phyloP scores from a whole-genome alignment of 352 stramenopile genomes.

The Globisporangium barbulae region DNA sequence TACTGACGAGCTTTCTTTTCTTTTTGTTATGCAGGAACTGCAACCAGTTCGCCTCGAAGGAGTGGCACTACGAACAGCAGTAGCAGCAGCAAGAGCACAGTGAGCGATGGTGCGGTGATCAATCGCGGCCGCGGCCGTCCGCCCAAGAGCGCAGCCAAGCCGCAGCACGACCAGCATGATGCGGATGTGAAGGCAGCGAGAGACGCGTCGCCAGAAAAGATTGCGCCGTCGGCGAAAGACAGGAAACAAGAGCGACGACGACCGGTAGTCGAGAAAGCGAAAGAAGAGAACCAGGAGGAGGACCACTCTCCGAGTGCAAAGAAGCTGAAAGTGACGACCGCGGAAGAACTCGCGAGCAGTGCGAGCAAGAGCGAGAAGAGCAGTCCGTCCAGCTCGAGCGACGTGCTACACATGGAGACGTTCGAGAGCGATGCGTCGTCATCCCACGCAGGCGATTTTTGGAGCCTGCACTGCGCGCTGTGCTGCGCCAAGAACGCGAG shows the following conservation, averaged over 20 bases:
- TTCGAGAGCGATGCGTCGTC: slow-evolving; percentile 26
- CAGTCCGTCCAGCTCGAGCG: slow-evolving; percentile 65
- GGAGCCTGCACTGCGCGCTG: slow-evolving; percentile 62
- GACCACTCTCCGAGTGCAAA: slow-evolving; percentile 1
- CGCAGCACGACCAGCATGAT: slow-evolving; percentile 11
- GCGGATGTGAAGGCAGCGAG: neutral
- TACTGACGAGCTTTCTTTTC: slow-evolving; percentile 6
- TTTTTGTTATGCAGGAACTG: slow-evolving; percentile 1
- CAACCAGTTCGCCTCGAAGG: slow-evolving; percentile 26
- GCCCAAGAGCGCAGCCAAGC: slow-evolving; percentile 45
- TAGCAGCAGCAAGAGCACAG: slow-evolving; percentile 8
- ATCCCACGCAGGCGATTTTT: slow-evolving; percentile 24
- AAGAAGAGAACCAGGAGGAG: neutral
- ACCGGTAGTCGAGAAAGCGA: neutral
- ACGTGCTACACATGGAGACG: slow-evolving; percentile 45
- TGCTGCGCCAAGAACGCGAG: slow-evolving; percentile 44
- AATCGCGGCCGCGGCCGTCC: slow-evolving; percentile 38
- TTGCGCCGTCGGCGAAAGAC: neutral
- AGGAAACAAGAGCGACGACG: neutral
- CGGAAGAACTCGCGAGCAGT: neutral
- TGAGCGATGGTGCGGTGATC: slow-evolving; percentile 24
- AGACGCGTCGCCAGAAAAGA: neutral
- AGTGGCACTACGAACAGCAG: slow-evolving; percentile 10
- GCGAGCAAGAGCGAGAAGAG: slow-evolving; percentile 37
- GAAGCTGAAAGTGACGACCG: slow-evolving; percentile 16